Conservation (phyloP, 2,329 filamentous ascomycete genomes). For the Fusarium tuaranense region DNA sequence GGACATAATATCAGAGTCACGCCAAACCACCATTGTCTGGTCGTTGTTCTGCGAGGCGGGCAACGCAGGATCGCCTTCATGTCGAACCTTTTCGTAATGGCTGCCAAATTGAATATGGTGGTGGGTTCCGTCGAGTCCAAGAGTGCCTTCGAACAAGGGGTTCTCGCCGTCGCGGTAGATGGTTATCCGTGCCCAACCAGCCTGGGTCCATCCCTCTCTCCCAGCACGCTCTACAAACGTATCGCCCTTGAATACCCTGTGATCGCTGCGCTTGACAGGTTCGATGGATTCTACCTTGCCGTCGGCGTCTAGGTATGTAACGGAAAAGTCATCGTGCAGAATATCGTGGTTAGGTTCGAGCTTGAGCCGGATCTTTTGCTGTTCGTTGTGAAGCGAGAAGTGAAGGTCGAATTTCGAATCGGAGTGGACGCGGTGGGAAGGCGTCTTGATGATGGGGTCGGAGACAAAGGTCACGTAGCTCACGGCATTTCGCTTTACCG, state of each 20-base stretch:
- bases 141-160: constrained; percentile 91
- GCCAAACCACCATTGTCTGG: constrained; percentile 90
- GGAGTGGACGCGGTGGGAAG: constrained; percentile 82
- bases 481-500: constrained; percentile 80
- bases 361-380: constrained; percentile 79
- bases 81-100: constrained; percentile 79
- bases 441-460: constrained; percentile 81
- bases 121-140: constrained; percentile 82
- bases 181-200: constrained; percentile 88
- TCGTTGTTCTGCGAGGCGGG: constrained; percentile 61
- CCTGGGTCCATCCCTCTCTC: constrained; percentile 77
- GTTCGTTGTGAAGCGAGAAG: constrained; percentile 77
- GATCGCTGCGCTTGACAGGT: constrained; percentile 75
- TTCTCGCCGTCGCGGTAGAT: constrained; percentile 79
- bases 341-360: constrained; percentile 94
- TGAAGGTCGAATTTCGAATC: constrained; percentile 86
- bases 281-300: constrained; percentile 77
- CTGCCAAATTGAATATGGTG: constrained; percentile 86
- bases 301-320: constrained; percentile 79
- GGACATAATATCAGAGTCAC: constrained; percentile 84
- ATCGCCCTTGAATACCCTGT: constrained; percentile 87
- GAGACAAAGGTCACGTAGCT: constrained; percentile 79
- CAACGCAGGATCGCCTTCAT: constrained; percentile 76
- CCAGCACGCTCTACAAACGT: constrained; percentile 75
- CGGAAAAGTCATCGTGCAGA: constrained; percentile 78